Conservation (phyloP, 495 filamentous ascomycete species). For the Evansstolkia leycettana region DNA sequence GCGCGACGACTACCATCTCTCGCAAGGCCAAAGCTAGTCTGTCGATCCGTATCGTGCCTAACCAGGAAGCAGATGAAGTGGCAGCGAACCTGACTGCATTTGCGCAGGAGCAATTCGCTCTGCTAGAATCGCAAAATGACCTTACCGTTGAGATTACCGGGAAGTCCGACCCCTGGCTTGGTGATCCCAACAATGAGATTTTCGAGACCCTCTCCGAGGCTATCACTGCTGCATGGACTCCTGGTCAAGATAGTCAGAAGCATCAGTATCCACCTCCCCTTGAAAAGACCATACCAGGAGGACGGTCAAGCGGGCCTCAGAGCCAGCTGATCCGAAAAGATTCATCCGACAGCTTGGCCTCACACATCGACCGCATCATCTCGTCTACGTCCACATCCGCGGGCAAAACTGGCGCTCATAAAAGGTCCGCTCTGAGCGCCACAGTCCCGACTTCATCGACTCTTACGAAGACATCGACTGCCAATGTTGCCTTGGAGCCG, state of each 20-base stretch:
- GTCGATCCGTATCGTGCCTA: constrained; percentile 85
- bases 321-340: constrained; percentile 20
- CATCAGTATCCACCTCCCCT: constrained; percentile 7
- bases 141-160: constrained; percentile 79
- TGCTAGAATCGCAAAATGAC: constrained; percentile 65
- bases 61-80: constrained; percentile 71
- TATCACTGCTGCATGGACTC: constrained; percentile 67
- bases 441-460: constrained; percentile 46
- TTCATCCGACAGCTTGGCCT: constrained; percentile 32
- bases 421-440: constrained; percentile 25
- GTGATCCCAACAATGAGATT: constrained; percentile 80
- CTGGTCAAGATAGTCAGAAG: constrained; percentile 15
- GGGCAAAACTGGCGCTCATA: constrained; percentile 21
- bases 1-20: constrained; percentile 77
- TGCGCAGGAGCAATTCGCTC: constrained; percentile 56
- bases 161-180: constrained; percentile 91
- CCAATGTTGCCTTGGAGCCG: neutral
- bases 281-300: neutral
- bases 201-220: constrained; percentile 82
- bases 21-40: constrained; percentile 73
- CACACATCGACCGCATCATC: constrained; percentile 35
- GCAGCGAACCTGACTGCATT: constrained; percentile 52
- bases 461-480: constrained; percentile 29
- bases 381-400: constrained; percentile 30
- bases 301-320: constrained; percentile 2